Evolutionary conservation across 1,284 basidiomycete genomes (phyloP).

Genomic region (Melampsora occidentalis): DNA sequence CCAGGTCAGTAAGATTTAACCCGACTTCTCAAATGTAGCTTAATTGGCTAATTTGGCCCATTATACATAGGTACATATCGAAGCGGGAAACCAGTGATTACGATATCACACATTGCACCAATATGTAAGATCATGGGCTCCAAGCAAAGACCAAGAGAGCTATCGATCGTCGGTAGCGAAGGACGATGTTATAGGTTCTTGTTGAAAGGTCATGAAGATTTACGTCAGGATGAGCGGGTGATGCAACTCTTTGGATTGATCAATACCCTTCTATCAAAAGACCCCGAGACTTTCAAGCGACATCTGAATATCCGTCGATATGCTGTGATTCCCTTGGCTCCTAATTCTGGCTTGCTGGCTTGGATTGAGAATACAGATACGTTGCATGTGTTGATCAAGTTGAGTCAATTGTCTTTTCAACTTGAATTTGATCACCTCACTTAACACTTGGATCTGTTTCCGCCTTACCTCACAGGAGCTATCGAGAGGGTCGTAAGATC

Average conservation of each 20-base stretch:
- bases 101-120: conserved; percentile 76
- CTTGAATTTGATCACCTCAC: neutral
- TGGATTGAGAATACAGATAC: conserved; percentile 98
- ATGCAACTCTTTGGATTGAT: conserved; percentile 99
- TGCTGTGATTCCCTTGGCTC: conserved; percentile 91
- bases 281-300: conserved; percentile 92
- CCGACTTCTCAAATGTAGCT: no score
- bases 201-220: conserved; percentile 97
- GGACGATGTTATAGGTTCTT: conserved; percentile 89
- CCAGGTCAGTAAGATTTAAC: conserved; percentile 63
- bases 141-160: conserved; percentile 92
- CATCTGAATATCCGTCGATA: conserved; percentile 91
- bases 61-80: conserved; percentile 75
- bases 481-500: conserved; percentile 80
- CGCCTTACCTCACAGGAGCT: conserved; percentile 13
- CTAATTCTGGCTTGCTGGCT: conserved; percentile 89
- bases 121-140: conserved; percentile 91
- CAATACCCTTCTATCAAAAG: conserved; percentile 88
- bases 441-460: conserved; percentile 63
- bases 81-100: conserved; percentile 79
- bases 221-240: conserved; percentile 97
- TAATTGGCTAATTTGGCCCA: neutral
- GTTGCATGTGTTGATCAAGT: conserved; percentile 94
- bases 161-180: conserved; percentile 85
- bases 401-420: conserved; percentile 46